Percentiles rank a stretch among this genome's conserved stretches.
phyloP scores from a whole-genome alignment of 2,329 filamentous ascomycete genomes.

The Fusarium robinianum region DNA sequence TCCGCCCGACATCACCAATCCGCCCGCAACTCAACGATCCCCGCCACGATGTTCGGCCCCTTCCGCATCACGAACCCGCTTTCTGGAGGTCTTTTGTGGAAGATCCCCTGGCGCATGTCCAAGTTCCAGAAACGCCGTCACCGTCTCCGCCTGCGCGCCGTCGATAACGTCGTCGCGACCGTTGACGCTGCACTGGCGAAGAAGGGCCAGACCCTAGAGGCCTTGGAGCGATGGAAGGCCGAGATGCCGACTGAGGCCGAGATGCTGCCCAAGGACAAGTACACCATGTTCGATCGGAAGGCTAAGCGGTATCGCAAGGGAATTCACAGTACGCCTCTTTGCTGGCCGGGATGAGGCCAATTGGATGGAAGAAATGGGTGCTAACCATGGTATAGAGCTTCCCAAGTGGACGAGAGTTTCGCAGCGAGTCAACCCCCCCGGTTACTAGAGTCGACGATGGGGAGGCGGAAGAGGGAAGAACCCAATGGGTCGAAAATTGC shows the following conservation, averaged over 20 bases:
- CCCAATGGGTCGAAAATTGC: slow-evolving; percentile 16
- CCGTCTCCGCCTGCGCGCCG: slow-evolving; percentile 77
- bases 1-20: slow-evolving; percentile 4
- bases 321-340: slow-evolving; percentile 81
- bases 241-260: slow-evolving; percentile 96
- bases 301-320: slow-evolving; percentile 95
- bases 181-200: slow-evolving; percentile 78
- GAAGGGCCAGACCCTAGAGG: slow-evolving; percentile 72
- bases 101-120: slow-evolving; percentile 96
- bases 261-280: slow-evolving; percentile 97
- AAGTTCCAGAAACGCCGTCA: slow-evolving; percentile 88
- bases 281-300: slow-evolving; percentile 96
- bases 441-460: slow-evolving; percentile 65
- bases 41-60: slow-evolving; percentile 76
- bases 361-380: slow-evolving; percentile 7
- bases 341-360: neutral
- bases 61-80: slow-evolving; percentile 80
- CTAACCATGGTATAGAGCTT: slow-evolving; percentile 59
- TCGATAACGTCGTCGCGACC: slow-evolving; percentile 85
- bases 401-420: slow-evolving; percentile 96
- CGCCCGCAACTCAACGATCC: slow-evolving; percentile 13
- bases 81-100: slow-evolving; percentile 86
- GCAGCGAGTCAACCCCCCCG: slow-evolving; percentile 90
- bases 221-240: slow-evolving; percentile 86
- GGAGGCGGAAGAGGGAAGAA: slow-evolving; percentile 10